Percentiles rank a stretch among this genome's conserved stretches.
Evolutionary conservation across 169 alveolate genomes (phyloP).

Genomic region (Plasmodium malariae): DNA sequence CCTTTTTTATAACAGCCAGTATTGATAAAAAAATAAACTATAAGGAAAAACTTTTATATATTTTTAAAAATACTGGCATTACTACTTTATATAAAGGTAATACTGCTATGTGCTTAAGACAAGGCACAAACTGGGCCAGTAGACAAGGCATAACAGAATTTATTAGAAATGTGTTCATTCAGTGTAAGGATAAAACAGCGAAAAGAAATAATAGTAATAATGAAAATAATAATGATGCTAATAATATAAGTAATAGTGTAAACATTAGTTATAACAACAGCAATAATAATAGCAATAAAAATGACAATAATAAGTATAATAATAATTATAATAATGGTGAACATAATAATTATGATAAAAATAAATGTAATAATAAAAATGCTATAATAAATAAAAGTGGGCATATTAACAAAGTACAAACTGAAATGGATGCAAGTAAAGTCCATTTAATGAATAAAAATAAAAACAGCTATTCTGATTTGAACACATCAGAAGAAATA

Average conservation of each 20-base stretch:
- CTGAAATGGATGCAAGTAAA: background rate
- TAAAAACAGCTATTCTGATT: background rate
- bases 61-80: slow-evolving; percentile 76
- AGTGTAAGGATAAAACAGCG: slow-evolving; percentile 22
- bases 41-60: slow-evolving; percentile 18
- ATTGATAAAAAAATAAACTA: slow-evolving; percentile 79
- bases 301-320: background rate
- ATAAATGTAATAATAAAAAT: too few relatives aligned
- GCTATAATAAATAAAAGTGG: too few relatives aligned
- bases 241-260: background rate
- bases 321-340: too few relatives aligned
- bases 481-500: slow-evolving; percentile 53
- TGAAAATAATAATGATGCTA: background rate
- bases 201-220: background rate
- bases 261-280: background rate
- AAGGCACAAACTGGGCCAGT: slow-evolving; percentile 89
- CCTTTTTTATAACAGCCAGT: slow-evolving; percentile 85
- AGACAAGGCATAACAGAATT: slow-evolving; percentile 87
- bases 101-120: slow-evolving; percentile 85
- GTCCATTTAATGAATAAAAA: background rate
- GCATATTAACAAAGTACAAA: background rate
- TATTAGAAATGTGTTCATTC: slow-evolving; percentile 41
- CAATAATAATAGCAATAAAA: background rate
- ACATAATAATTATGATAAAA: too few relatives aligned
- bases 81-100: slow-evolving; percentile 85